phyloP scores from a whole-genome alignment of 768 basidiomycete genomes.

The Megacollybia marginata region DNA sequence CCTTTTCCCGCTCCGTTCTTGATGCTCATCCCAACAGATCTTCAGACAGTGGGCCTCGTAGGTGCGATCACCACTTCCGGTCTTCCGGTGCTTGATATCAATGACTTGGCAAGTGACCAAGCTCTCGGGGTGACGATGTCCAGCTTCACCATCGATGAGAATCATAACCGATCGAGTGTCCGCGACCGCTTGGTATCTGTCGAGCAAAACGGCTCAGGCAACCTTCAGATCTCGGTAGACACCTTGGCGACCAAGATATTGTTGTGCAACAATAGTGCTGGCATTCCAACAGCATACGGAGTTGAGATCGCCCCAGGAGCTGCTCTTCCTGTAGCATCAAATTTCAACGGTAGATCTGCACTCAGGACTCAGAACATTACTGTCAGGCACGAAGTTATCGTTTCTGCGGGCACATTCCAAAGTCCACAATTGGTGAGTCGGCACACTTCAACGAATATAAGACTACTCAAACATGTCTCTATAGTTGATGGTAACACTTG shows the following conservation, averaged over 20 bases:
- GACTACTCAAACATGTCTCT: no score
- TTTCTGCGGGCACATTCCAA: constrained; percentile 15
- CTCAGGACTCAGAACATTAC: constrained; percentile 7
- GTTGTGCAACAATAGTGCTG: constrained; percentile 7
- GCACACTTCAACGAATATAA: not conserved
- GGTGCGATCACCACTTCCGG: constrained; percentile 10
- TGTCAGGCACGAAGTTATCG: constrained; percentile 13
- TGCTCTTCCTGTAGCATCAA: constrained; percentile 10
- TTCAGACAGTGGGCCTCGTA: constrained; percentile 14
- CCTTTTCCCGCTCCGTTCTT: not conserved
- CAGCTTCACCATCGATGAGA: constrained; percentile 16
- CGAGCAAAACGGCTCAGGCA: constrained; percentile 3
- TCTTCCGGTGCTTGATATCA: constrained; percentile 15
- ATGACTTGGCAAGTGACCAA: constrained; percentile 11
- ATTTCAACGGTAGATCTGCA: constrained; percentile 10
- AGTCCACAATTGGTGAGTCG: constrained; percentile 13
- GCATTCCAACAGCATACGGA: constrained; percentile 11
- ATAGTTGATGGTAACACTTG: no score
- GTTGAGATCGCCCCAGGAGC: constrained; percentile 12
- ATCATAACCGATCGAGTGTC: constrained; percentile 19
- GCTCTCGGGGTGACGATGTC: constrained; percentile 13
- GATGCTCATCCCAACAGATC: constrained; percentile 10
- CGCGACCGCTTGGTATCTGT: constrained; percentile 15
- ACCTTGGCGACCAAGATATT: constrained; percentile 16
- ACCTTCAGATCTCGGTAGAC: constrained; percentile 14